Evolutionary conservation across 139 green algal species (phyloP), one percentile per base, ranked within the genome.

Genomic region (Chlorella sp.): DNA sequence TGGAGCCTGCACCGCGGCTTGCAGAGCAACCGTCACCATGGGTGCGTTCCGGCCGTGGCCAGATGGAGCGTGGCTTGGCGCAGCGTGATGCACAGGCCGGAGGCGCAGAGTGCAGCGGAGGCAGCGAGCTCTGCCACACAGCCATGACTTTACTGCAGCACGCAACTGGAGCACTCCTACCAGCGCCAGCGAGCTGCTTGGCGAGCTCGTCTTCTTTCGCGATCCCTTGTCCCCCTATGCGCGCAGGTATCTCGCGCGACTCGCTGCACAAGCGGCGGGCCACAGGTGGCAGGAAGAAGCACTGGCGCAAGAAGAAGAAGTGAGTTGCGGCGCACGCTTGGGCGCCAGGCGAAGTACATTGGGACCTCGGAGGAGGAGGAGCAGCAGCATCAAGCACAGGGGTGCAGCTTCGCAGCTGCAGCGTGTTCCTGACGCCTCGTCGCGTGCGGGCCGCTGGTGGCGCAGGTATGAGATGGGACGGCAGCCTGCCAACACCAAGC

Each of bases 291-390:
- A 93, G 95, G 83, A 96, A 98, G 89, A 94, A 95, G 84, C 78
- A 84, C 77, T 99, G 93, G 93, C 88, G 92, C 78, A 99, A 99
- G 91, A 97, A 97, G 91, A 93, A 94, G 78, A 99, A 99, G 95
- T 98, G 76, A 88, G 93, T 62, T 27, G 0, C 32, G 31, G 5
- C 32, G 33, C 6, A 20, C 4, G 64, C 32, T 70, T 70, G 33
- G 20, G 31, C 64, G 17, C 4, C 32, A 26, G 30, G 5, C 6
- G 10, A 5, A 29, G 17, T 51, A 6, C 64, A 70, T 55, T 6
- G 17, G 30, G 29, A 23, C 35, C 3, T 17, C 30, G 34, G 31
- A 31, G 4, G 31, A 3, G n/a, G 2, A 59, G 34, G 24, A 23
- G 5, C 35, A 63, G 67, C 36, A 63, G n/a, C 22, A 27, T 62